Evolutionary conservation across 1,284 basidiomycete species (phyloP).

Genomic region (Xerocomus nothofagi): DNA sequence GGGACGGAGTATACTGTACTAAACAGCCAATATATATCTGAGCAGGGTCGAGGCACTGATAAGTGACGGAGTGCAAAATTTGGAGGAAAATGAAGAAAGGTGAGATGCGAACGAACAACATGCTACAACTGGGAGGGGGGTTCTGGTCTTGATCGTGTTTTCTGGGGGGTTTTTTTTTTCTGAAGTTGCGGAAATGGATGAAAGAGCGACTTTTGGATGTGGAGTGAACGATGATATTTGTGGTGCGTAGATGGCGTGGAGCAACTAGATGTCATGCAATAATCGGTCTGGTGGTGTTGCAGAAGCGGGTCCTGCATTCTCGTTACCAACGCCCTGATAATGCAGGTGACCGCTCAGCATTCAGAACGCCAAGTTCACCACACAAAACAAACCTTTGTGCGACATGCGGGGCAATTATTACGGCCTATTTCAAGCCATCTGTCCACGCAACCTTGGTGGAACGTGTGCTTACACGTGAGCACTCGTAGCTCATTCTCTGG

Average conservation of each 20-base stretch:
- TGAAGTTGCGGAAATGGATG: slow-evolving; percentile 13
- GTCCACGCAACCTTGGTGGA: slow-evolving; percentile 86
- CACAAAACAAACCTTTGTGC: slow-evolving; percentile 52
- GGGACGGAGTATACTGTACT: slow-evolving; percentile 15
- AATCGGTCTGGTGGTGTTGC: slow-evolving; percentile 4
- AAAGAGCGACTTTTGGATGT: slow-evolving; percentile 20
- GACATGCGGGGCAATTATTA: slow-evolving; percentile 91
- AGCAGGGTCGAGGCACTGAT: slow-evolving; percentile 16
- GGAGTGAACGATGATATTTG: slow-evolving; percentile 1
- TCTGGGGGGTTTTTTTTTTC: slow-evolving; percentile 12
- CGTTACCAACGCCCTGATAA: slow-evolving; percentile 28
- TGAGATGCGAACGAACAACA: slow-evolving; percentile 21
- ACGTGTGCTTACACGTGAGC: slow-evolving; percentile 80
- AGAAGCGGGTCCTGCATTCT: slow-evolving; percentile 15
- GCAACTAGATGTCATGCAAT: slow-evolving; percentile 11
- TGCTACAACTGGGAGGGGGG: slow-evolving; percentile 25
- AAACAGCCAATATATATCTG: slow-evolving; percentile 29
- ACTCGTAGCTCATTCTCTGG: slow-evolving; percentile 74
- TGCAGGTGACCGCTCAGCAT: slow-evolving; percentile 4
- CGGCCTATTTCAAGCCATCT: slow-evolving; percentile 81
- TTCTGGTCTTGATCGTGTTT: slow-evolving; percentile 13
- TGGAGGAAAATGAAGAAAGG: slow-evolving; percentile 4
- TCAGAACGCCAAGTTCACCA: neutral
- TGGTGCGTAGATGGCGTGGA: slow-evolving; percentile 1
- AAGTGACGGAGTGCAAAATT: slow-evolving; percentile 12